Base-by-base conservation (phyloP, 768 basidiomycete species). In the Phlegmacium glaucopus region DNA sequence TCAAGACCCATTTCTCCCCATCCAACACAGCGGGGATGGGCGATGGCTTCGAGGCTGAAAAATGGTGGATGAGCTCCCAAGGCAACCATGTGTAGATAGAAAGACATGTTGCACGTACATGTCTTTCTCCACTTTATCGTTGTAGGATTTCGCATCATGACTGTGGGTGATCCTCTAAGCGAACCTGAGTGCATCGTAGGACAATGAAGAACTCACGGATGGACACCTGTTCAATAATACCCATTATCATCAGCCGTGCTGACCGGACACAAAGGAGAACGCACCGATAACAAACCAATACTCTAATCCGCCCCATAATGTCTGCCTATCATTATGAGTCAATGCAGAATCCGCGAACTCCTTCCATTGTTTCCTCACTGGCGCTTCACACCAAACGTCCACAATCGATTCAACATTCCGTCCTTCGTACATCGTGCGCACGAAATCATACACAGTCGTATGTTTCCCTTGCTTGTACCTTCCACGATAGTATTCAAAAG, bases 1-100 rank as follows among this genome's bases (percentile, higher is more conserved):
- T 93, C 90, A 10, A 90, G 75, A 0, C 91, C 90, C 47, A 92
- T 92, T 59, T 94, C 91, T 1, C 91, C 91, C 83, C 86, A 87
- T 3, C 89, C 88, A 6, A 93, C 89, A 57, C 89, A 91, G 9
- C 85, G 80, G 1, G 88, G 86, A 55, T 92, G 90, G 0, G 70
- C 38, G 80, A 90, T 87, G 2, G 89, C 89, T 58, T 83, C 80
- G 42, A 88, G 49, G 25, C 87, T 90, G 56, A 22, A 22, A 22
- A 22, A 22, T 22, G 5, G 22, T 3, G 22, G 1, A 36, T n/a
- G 6, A 35, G 16, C 22, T 34, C n/a, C n/a, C 32, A 26, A 13
- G 32, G 50, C 6, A 45, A 39, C 17, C 13, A 17, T 29, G 36
- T 4, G 2, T 15, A 11, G 27, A n/a, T 15, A n/a, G 16, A 39